Base-by-base conservation (phyloP, 129 eudicot genomes). In the Saposhnikovia divaricata region DNA sequence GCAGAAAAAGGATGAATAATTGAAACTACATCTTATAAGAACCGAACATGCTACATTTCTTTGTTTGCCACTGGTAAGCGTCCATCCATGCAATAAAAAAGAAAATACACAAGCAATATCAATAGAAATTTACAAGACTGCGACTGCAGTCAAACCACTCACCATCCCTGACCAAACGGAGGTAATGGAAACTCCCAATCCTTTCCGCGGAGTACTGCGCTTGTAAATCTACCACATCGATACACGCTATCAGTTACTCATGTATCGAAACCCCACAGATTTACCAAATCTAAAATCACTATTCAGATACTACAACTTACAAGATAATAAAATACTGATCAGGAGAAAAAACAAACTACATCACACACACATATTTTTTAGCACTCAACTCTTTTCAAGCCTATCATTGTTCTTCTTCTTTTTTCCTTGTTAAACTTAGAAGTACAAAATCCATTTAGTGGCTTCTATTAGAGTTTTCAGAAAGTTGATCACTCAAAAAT, bases 101-200 rank as follows among this genome's bases (percentile, higher is more conserved):
- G 16, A 4, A 12, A 65, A 31, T 66, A 28, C 10, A 31, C 13
- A 12, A 66, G 27, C 7, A 1, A 3, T 13, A 66, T 66, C 72
- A 19, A 4, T 14, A 11, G 18, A 28, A 0, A 66, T 66, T 27
- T 38, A 43, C 6, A 66, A 66, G 16, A 66, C 6, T 57, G 74
- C 39, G 45, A 44, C 27, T 40, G 51, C n/a, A 61, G 42, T 12
- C 45, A 51, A 71, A 46, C 57, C 50, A 87, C 93, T 90, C 77
- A 94, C 98, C 98, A 92, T 78, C 98, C 98, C 80, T 92, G 96
- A 37, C 98, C 98, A 85, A 91, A 94, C 72, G 98, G 98, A 40
- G 98, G 98, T 83, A 94, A 37, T 9, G 97, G 98, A 82, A 94
- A 76, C 85, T 92, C 97, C 97, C 97, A 94, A 37, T 81, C 88